A percentile compares a stretch with the other conserved stretches of the same genome.
These are phyloP conservation scores for Hypomontagnella submonticulosa DNA, from an alignment of 495 filamentous ascomycete species.

Conservation along the genomic window DNA sequence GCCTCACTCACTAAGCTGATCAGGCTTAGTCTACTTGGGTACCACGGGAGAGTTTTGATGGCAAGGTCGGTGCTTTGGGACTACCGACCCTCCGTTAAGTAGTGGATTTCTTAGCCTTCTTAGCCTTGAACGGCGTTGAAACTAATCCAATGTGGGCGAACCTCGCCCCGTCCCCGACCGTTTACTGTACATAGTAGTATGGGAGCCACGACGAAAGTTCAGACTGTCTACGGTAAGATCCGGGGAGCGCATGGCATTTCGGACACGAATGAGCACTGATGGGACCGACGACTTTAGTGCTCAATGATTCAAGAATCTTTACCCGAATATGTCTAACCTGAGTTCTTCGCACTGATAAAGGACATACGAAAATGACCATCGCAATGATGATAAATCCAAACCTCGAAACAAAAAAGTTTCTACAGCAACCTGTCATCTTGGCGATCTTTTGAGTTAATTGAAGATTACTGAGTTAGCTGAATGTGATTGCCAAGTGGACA, in stretches of 20 bases:
- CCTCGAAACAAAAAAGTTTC: background rate
- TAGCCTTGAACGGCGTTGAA: no score
- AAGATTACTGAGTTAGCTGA: background rate
- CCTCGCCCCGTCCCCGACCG: no score
- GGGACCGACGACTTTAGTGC: no score
- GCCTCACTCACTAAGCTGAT: conserved; percentile 28
- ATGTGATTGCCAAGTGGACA: conserved; percentile 4
- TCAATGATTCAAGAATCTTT: no score
- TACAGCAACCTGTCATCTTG: conserved; percentile 12
- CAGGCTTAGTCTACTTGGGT: conserved; percentile 1
- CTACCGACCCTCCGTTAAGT: conserved; percentile 26
- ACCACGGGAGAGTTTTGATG: conserved; percentile 16
- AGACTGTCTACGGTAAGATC: conserved; percentile 20
- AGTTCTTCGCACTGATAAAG: no score
- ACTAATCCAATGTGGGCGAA: no score
- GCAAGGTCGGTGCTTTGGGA: conserved; percentile 1
- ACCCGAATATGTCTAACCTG: no score
- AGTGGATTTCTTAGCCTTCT: no score
- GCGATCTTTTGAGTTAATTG: conserved; percentile 1
- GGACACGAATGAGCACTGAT: background rate
- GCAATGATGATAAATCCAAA: no score
- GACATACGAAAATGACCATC: no score
- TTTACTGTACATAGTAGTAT: no score
- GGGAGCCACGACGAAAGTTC: no score
- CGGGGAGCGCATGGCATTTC: conserved; percentile 21